A percentile compares a stretch with the other conserved stretches of the same genome.
These are phyloP conservation scores for Citrullus mucosospermus DNA, from an alignment of 306 rosid genomes.

Conservation along the genomic window DNA sequence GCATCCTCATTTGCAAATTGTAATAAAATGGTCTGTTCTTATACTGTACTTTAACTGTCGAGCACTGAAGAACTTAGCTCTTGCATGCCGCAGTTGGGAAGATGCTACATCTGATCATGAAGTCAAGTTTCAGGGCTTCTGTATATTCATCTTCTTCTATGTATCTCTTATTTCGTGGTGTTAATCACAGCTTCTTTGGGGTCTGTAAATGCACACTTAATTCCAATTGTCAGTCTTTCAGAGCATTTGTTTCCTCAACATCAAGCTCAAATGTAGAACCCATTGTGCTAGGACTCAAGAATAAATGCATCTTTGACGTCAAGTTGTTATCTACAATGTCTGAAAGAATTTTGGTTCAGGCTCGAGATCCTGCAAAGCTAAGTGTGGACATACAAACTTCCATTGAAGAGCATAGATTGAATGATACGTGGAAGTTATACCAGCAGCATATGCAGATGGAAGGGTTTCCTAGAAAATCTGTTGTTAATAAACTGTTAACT, in stretches of 20 bases:
- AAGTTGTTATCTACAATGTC: conserved; percentile 28
- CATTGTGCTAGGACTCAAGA: conserved; percentile 11
- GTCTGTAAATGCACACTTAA: conserved; percentile 5
- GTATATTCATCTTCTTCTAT: conserved; percentile 5
- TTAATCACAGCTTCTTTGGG: conserved; percentile 11
- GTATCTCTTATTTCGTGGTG: conserved; percentile 13
- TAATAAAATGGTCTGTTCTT: background rate
- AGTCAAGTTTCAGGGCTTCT: conserved; percentile 1
- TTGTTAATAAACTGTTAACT: conserved; percentile 39
- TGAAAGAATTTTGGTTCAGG: conserved; percentile 57
- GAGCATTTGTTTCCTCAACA: conserved; percentile 22
- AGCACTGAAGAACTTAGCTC: conserved; percentile 1
- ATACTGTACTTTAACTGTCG: background rate
- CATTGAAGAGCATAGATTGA: conserved; percentile 31
- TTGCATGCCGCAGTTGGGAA: background rate
- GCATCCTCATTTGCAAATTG: background rate
- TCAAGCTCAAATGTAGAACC: conserved; percentile 12
- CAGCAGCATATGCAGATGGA: conserved; percentile 66
- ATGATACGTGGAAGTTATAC: conserved; percentile 60
- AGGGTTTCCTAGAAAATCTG: conserved; percentile 73
- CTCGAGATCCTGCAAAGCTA: conserved; percentile 58
- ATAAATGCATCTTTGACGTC: conserved; percentile 7
- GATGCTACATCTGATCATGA: background rate
- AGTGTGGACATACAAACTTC: conserved; percentile 46
- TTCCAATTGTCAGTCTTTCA: conserved; percentile 10